Evolutionary conservation across 169 alveolate genomes (phyloP).

Genomic region (Plasmodium vivax): DNA sequence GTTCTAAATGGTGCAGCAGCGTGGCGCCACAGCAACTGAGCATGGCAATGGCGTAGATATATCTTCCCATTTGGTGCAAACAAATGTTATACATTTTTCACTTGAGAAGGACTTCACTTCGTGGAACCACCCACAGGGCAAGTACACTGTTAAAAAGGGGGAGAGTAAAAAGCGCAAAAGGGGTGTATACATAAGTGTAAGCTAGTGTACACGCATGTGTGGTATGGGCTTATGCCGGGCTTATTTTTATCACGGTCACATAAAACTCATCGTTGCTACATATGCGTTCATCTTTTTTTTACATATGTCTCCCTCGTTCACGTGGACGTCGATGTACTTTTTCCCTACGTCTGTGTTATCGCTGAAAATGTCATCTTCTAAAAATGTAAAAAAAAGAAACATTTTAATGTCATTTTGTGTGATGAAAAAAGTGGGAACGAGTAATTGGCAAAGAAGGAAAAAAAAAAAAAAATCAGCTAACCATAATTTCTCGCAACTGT

Average conservation of each 20-base stretch:
- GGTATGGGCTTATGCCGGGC: background rate
- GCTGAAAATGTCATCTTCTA: slow-evolving; percentile 46
- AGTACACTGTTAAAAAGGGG: slow-evolving; percentile 45
- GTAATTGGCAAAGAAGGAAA: slow-evolving; percentile 1
- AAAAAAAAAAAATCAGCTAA: slow-evolving; percentile 20
- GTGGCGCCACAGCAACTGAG: background rate
- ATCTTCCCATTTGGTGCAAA: background rate
- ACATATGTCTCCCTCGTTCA: slow-evolving; percentile 69
- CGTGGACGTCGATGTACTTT: slow-evolving; percentile 52
- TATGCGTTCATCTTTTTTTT: background rate
- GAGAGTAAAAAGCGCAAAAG: background rate
- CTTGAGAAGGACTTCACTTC: slow-evolving; percentile 73
- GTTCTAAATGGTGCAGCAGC: slow-evolving; percentile 3
- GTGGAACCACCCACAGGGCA: slow-evolving; percentile 75
- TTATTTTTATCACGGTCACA: slow-evolving; percentile 8
- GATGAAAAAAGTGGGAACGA: background rate
- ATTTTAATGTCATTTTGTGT: background rate
- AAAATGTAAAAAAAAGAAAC: slow-evolving; percentile 36
- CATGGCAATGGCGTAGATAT: background rate
- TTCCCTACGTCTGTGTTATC: slow-evolving; percentile 28
- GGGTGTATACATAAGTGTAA: background rate
- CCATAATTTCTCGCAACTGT: slow-evolving; percentile 44
- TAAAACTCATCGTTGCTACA: background rate
- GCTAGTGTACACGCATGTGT: background rate
- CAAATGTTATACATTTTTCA: slow-evolving; percentile 35